phyloP scores from a whole-genome alignment of 2,329 filamentous ascomycete species.

The Venturiaceae sp. region DNA sequence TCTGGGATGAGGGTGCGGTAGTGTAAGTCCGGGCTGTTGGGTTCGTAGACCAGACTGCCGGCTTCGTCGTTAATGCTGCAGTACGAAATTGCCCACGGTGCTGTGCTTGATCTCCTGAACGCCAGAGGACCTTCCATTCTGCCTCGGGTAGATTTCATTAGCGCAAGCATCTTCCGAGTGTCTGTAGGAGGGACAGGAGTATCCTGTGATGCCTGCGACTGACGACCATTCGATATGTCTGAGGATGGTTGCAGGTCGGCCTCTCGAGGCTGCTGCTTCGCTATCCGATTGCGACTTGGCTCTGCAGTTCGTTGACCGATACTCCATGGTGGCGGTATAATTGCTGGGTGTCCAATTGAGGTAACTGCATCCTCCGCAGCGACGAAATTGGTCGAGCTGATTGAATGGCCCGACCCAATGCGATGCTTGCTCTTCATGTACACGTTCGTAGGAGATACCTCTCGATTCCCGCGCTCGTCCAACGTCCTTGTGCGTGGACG shows the following conservation, averaged over 20 bases:
- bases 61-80: slow-evolving; percentile 70
- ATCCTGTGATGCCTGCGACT: not conserved
- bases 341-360: slow-evolving; percentile 31
- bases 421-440: slow-evolving; percentile 43
- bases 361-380: slow-evolving; percentile 28
- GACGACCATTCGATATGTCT: not conserved
- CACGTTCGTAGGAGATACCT: slow-evolving; percentile 29
- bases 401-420: slow-evolving; percentile 61
- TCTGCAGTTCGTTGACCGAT: not conserved
- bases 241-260: not conserved
- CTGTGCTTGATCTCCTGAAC: slow-evolving; percentile 53
- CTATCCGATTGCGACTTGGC: not conserved
- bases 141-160: slow-evolving; percentile 71
- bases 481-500: slow-evolving; percentile 42
- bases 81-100: slow-evolving; percentile 59
- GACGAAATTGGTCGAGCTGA: slow-evolving; percentile 43
- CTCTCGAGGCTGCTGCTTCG: slow-evolving; percentile 8
- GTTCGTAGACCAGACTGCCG: slow-evolving; percentile 66
- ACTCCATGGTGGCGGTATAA: slow-evolving; percentile 18
- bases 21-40: slow-evolving; percentile 54
- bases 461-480: slow-evolving; percentile 32
- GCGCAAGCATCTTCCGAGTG: slow-evolving; percentile 58
- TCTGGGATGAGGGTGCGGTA: slow-evolving; percentile 62
- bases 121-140: slow-evolving; percentile 72
- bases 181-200: slow-evolving; percentile 48